Evolutionary conservation across 148 eudicot genomes (phyloP), one percentile per base, ranked within the genome.

Genomic region (Vaccinium vitisidaea): DNA sequence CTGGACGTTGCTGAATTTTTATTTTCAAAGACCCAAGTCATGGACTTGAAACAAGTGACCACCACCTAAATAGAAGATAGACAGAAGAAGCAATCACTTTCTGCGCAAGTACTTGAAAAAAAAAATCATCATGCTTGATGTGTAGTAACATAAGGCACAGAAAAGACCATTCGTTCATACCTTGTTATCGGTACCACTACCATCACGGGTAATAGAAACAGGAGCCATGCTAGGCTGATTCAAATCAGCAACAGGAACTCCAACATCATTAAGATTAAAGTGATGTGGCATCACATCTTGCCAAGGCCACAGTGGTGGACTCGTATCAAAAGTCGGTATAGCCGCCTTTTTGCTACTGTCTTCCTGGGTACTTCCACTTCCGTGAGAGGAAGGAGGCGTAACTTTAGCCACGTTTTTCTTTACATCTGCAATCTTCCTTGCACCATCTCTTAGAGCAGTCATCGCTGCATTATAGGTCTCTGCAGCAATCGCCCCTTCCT

Each of bases 11-110:
- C 16, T 16, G 85, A 77, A 70, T 70, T 58, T 76, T 87, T 87
- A 69, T 82, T 87, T 85, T 87, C 89, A 48, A 84, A 82, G 4
- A 79, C 89, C 89, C 87, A 87, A 43, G 85, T 85, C 89, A 85
- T 84, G 75, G 87, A 87, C 83, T 84, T 84, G 50, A 87, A 85
- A 87, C 87, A 84, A 87, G 87, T 84, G 74, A 87, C 80, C 8
- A 78, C 85, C 75, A 85, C 89, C 89, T 87, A 61, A 80, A 21
- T 1, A 15, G 55, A 77, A 39, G n/a, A 59, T 56, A 12, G 27
- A 48, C 36, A 58, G 54, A 23, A 85, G 53, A 59, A 39, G 74
- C 9, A 75, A 46, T 75, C 80, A 75, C 69, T 63, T 61, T 53
- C 75, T 32, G 21, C 0, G 46, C 56, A 56, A 46, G 63, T 19